phyloP scores from a whole-genome alignment of 2,329 filamentous ascomycete genomes.

The Trichoderma endophyticum region DNA sequence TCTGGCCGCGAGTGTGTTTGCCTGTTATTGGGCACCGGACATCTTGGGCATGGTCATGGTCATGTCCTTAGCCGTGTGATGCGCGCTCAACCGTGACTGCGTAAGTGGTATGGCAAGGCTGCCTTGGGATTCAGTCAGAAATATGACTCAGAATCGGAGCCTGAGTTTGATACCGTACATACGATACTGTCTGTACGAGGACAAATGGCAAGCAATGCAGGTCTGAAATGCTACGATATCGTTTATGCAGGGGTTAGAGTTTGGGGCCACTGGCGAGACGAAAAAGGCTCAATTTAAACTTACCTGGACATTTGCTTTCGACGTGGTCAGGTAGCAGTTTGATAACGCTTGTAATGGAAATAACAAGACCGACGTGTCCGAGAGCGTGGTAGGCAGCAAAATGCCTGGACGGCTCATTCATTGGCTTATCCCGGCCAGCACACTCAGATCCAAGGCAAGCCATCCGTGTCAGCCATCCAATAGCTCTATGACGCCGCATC shows the following conservation, averaged over 20 bases:
- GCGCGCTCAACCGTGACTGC: not conserved
- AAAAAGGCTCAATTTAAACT: not conserved
- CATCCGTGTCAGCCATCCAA: not conserved
- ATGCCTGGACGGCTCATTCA: not conserved
- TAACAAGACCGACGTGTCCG: slow-evolving; percentile 1
- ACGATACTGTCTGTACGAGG: not conserved
- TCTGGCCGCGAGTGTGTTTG: slow-evolving; percentile 3
- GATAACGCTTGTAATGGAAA: not conserved
- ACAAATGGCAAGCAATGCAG: not conserved
- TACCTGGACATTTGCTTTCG: not conserved
- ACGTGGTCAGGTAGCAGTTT: not conserved
- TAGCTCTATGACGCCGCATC: not conserved
- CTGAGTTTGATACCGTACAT: not conserved
- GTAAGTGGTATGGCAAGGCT: not conserved
- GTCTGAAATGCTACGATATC: not conserved
- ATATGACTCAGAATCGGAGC: not conserved
- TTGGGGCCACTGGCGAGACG: not conserved
- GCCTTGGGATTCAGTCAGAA: not conserved
- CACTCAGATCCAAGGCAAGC: not conserved
- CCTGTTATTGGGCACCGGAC: not conserved
- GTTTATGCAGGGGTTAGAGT: not conserved
- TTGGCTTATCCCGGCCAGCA: not conserved
- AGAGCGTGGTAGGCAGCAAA: not conserved
- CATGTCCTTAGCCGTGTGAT: not conserved
- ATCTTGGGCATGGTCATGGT: not conserved